Evolutionary conservation across 1,139 yeast species (phyloP), one percentile per base, ranked within the genome.

Genomic region (Candida frijolesensis): DNA sequence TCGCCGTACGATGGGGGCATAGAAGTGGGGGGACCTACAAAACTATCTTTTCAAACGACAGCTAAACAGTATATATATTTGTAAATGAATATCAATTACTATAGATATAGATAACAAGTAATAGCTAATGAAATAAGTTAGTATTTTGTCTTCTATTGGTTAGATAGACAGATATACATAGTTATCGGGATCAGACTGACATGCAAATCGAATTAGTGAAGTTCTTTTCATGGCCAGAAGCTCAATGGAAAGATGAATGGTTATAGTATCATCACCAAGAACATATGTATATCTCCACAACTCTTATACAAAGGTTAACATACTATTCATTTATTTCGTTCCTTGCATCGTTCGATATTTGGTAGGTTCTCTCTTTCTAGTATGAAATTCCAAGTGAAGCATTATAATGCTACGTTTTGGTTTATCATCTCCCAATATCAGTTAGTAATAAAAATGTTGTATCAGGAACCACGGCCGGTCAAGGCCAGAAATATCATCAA

Each of bases 381-480:
- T 19, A 3, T 19, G 22, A 19, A 19, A 19, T 19, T 19, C 22
- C 22, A 19, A 19, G 22, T 19, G 44, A 41, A 19, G 9, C n/a
- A 41, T 14, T 15, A 15, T 11, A 5, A 15, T 22, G 34, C 22
- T 29, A 16, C 5, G 18, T 10, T 2, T 34, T 34, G 39, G 39
- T 7, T 3, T 19, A 19, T 19, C 22, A 19, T 19, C 22, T 19
- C 22, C 22, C 22, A 25, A 25, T 25, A 25, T 25, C 29, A 25
- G 29, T 25, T 25, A 25, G 22, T 35, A n/a, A 19, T 3, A 19
- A 19, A 19, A 40, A 40, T 49, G 44, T 32, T 44, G 49, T 56
- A 55, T 71, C 94, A 87, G 95, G 79, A 71, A 73, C 94, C 95
- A 87, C 91, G 97, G 97, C 97, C 89, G 87, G 98, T 92, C 97